These are phyloP conservation scores for Coccomyxa sp. DNA, from an alignment of 139 green algal genomes.

Conservation along the genomic window DNA sequence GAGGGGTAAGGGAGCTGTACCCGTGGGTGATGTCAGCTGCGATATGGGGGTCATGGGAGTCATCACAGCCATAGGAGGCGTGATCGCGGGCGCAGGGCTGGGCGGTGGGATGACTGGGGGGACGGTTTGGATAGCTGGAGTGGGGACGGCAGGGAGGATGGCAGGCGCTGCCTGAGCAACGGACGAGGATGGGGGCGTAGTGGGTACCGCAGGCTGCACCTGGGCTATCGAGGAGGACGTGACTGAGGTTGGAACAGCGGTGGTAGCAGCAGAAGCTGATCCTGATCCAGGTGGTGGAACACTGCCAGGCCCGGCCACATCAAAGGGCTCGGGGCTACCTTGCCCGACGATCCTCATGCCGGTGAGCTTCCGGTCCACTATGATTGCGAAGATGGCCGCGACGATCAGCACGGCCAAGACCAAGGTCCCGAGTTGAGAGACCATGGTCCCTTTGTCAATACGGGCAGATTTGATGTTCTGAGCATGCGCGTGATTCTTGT, in stretches of 20 bases:
- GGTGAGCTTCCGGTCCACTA: background rate
- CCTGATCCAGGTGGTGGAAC: background rate
- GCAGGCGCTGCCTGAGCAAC: background rate
- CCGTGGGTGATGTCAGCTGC: background rate
- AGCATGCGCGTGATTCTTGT: background rate
- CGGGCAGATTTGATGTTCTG: background rate
- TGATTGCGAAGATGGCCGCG: background rate
- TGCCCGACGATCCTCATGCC: background rate
- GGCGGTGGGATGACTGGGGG: background rate
- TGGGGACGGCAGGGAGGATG: background rate
- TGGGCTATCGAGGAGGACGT: background rate
- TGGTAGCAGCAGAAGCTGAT: background rate
- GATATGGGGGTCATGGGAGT: background rate
- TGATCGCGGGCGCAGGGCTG: background rate
- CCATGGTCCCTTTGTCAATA: slow-evolving; percentile 1
- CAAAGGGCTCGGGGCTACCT: background rate
- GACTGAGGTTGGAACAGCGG: background rate
- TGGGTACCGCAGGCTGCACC: background rate
- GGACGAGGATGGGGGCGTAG: background rate
- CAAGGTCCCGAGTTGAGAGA: background rate
- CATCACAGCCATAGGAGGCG: background rate
- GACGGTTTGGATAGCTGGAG: background rate
- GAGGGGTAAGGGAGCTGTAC: background rate
- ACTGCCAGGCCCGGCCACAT: background rate
- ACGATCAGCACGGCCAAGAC: background rate